Base-by-base conservation (phyloP, 2,329 filamentous ascomycete genomes). In the Gnomoniopsis sp. region DNA sequence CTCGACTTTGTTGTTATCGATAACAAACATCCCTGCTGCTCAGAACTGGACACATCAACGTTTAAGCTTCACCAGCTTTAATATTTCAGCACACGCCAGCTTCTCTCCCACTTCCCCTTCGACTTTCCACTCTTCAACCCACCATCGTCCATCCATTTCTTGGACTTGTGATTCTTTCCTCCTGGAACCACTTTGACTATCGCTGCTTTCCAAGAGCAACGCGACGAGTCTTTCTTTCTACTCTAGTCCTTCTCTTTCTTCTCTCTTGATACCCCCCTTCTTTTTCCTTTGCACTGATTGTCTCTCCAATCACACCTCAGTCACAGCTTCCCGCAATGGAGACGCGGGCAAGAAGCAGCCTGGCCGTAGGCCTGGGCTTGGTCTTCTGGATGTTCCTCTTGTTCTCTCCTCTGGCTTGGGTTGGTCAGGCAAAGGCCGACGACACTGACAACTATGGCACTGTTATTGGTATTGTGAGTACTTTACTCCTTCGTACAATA, bases 321-420 rank as follows among this genome's bases (percentile, higher is more conserved):
- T 22, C 52, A 61, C 33, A 61, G 34, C 53, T 61, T 54, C 51
- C 56, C 57, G 57, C 51, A 23, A 64, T 64, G 63, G 62, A 63
- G 63, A 59, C 63, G 47, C 57, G 63, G 54, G 60, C 62, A 53
- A 64, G 61, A 60, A 64, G 59, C 57, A 56, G 59, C 63, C 54
- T 63, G 62, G 63, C 63, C 63, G 55, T 64, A 26, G 80, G 88
- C 87, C 81, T 97, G 83, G 92, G 91, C 85, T 79, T 95, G 74
- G 81, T 96, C 77, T 88, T 93, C 79, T 97, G 96, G 82, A 88
- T 97, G 70, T 86, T 91, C 73, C 86, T 96, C 65, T 86, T 98
- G 66, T 90, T 99, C 70, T 86, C 89, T 65, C 92, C 93, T 67
- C 82, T 96, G 71, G 89, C 92, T 65, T 88, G 98, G 72, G 85